These are phyloP conservation scores for Babesia caballi DNA, from an alignment of 169 alveolate genomes.

Conservation along the genomic window DNA sequence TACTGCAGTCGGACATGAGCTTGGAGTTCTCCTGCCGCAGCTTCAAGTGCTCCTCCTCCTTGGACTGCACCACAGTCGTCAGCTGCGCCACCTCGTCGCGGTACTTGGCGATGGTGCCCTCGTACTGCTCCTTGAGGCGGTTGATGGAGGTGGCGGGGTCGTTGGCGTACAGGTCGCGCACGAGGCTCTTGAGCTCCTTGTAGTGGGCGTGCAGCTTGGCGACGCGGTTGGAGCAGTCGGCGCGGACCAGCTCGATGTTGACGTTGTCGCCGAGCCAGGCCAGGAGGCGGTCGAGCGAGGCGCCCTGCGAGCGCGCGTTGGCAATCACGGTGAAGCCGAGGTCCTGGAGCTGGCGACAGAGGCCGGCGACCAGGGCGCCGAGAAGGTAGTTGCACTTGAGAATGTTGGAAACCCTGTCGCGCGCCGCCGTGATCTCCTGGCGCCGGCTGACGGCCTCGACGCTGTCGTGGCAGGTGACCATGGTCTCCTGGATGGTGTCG, in stretches of 20 bases:
- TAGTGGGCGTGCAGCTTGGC: slow-evolving; percentile 1
- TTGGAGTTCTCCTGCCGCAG: slow-evolving; percentile 41
- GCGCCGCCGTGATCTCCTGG: background rate
- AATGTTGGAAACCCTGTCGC: slow-evolving; percentile 28
- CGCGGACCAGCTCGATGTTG: slow-evolving; percentile 2
- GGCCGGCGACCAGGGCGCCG: slow-evolving; percentile 12
- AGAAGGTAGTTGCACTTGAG: slow-evolving; percentile 39
- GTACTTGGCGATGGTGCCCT: background rate
- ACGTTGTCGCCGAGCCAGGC: background rate
- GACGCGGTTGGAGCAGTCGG: slow-evolving; percentile 2
- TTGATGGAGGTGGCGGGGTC: slow-evolving; percentile 2
- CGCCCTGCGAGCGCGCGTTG: background rate
- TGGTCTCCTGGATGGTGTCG: slow-evolving; percentile 19
- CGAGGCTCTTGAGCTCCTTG: slow-evolving; percentile 2
- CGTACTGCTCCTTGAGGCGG: slow-evolving; percentile 23
- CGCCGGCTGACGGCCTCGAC: background rate
- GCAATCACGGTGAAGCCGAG: background rate
- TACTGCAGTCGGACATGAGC: slow-evolving; percentile 46
- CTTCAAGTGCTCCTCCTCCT: slow-evolving; percentile 9
- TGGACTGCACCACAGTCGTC: background rate
- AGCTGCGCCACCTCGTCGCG: slow-evolving; percentile 12
- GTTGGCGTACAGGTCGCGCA: slow-evolving; percentile 1
- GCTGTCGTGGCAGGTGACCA: background rate
- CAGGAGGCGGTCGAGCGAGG: background rate
- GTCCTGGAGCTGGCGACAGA: slow-evolving; percentile 22